A percentile compares a stretch with the other conserved stretches of the same genome.
Conservation (phyloP, 1,284 basidiomycete species). For the Malassezia obtusa region DNA sequence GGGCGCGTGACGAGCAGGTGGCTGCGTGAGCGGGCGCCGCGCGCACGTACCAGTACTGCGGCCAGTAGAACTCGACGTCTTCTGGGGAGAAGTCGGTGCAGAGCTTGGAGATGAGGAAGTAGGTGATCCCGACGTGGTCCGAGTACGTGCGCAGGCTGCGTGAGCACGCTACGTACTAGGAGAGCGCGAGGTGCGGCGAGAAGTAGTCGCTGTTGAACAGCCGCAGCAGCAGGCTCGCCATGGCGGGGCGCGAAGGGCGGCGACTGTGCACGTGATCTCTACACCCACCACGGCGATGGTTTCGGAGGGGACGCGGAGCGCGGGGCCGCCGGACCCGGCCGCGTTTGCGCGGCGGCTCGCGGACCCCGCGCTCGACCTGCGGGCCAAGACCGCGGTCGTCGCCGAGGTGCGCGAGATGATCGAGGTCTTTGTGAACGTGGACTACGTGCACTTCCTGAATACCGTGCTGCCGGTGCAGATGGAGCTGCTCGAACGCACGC, state of each 20-base stretch:
- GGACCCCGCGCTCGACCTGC: conserved; percentile 19
- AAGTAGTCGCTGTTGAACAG: conserved; percentile 47
- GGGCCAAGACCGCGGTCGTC: conserved; percentile 27
- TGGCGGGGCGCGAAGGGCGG: conserved; percentile 5
- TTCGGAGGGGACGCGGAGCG: conserved; percentile 3
- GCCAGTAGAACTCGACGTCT: conserved; percentile 47
- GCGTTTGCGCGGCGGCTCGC: conserved; percentile 11
- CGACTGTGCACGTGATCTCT: background rate
- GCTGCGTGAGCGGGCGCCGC: background rate
- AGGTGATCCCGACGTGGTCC: conserved; percentile 47
- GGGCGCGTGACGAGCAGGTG: conserved; percentile 44
- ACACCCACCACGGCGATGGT: background rate
- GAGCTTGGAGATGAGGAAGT: conserved; percentile 41
- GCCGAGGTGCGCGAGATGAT: conserved; percentile 39
- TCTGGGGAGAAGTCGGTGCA: conserved; percentile 28
- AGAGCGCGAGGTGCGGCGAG: conserved; percentile 44
- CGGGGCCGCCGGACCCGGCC: conserved; percentile 14
- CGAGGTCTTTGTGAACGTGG: conserved; percentile 50
- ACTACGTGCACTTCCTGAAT: conserved; percentile 59
- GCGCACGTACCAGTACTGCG: conserved; percentile 31
- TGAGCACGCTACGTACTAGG: conserved; percentile 23
- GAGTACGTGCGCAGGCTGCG: conserved; percentile 32
- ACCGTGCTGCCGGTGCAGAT: conserved; percentile 65
- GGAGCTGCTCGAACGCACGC: conserved; percentile 66
- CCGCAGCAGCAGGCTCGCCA: conserved; percentile 43